Evolutionary conservation across 306 rosid species (phyloP).

Genomic region (Gastrolobium bilobum): DNA sequence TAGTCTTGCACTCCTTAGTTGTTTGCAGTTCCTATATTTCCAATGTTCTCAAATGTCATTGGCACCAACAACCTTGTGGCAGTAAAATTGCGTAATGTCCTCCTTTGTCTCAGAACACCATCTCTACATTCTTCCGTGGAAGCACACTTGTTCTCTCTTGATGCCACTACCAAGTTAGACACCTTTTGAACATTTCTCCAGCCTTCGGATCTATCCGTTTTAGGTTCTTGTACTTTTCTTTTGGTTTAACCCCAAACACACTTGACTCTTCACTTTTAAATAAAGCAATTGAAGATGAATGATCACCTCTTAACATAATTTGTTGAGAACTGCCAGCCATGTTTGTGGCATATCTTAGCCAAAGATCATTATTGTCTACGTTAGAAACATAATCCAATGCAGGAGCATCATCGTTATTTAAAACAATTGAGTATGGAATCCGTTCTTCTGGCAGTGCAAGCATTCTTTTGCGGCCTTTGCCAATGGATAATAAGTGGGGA

Average conservation of each 20-base stretch:
- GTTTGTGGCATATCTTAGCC: slow-evolving; percentile 76
- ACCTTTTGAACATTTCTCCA: slow-evolving; percentile 75
- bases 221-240: slow-evolving; percentile 75
- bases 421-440: slow-evolving; percentile 74
- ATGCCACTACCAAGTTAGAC: slow-evolving; percentile 65
- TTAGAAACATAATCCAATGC: slow-evolving; percentile 74
- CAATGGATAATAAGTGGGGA: slow-evolving; percentile 91
- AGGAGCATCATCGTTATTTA: slow-evolving; percentile 81
- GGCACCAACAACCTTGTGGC: slow-evolving; percentile 77
- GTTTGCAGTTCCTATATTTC: slow-evolving; percentile 90
- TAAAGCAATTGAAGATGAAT: slow-evolving; percentile 75
- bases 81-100: slow-evolving; percentile 81
- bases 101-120: slow-evolving; percentile 97
- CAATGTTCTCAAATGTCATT: slow-evolving; percentile 77
- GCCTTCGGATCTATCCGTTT: slow-evolving; percentile 84
- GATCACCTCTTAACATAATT: slow-evolving; percentile 79
- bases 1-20: slow-evolving; percentile 85
- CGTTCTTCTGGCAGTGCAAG: slow-evolving; percentile 95
- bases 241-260: slow-evolving; percentile 74
- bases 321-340: slow-evolving; percentile 84
- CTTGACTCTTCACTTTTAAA: slow-evolving; percentile 99
- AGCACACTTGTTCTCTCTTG: slow-evolving; percentile 79
- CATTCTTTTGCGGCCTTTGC: slow-evolving; percentile 95
- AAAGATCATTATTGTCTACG: slow-evolving; percentile 75
- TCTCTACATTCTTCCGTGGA: slow-evolving; percentile 92